phyloP scores from a whole-genome alignment of 1,139 yeast species.

The Pichia sp. region DNA sequence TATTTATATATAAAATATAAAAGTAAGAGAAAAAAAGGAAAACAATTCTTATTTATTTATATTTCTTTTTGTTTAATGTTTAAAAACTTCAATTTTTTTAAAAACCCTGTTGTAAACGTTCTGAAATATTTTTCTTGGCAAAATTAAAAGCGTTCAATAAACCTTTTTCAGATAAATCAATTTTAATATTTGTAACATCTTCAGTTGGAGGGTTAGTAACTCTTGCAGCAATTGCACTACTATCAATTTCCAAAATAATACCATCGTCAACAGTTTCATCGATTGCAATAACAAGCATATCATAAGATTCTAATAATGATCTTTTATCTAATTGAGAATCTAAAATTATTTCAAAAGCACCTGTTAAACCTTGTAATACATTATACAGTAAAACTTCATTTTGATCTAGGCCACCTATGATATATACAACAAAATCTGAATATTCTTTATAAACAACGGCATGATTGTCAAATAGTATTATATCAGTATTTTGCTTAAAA shows the following conservation, averaged over 20 bases:
- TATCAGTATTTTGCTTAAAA: slow-evolving; percentile 72
- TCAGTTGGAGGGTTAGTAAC: slow-evolving; percentile 77
- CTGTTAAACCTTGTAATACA: slow-evolving; percentile 70
- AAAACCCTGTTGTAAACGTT: slow-evolving; percentile 75
- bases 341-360: slow-evolving; percentile 71
- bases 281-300: slow-evolving; percentile 74
- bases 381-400: slow-evolving; percentile 80
- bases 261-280: slow-evolving; percentile 95
- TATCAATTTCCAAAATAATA: slow-evolving; percentile 82
- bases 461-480: slow-evolving; percentile 70
- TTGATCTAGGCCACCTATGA: slow-evolving; percentile 70
- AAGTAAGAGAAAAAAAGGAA: not conserved
- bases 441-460: slow-evolving; percentile 77
- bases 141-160: slow-evolving; percentile 81
- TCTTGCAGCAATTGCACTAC: slow-evolving; percentile 78
- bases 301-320: slow-evolving; percentile 76
- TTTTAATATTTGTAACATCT: slow-evolving; percentile 54
- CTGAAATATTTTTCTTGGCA: slow-evolving; percentile 81
- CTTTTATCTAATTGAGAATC: slow-evolving; percentile 73
- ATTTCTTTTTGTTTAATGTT: too few species aligned
- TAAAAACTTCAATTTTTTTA: slow-evolving; percentile 20
- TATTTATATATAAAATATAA: not conserved
- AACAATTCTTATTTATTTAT: not conserved
- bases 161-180: slow-evolving; percentile 85
- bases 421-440: slow-evolving; percentile 64